A percentile compares a stretch with the other conserved stretches of the same genome.
phyloP scores from a whole-genome alignment of 2,329 filamentous ascomycete genomes.

The Ophiocordyceps camponoti-floridani region DNA sequence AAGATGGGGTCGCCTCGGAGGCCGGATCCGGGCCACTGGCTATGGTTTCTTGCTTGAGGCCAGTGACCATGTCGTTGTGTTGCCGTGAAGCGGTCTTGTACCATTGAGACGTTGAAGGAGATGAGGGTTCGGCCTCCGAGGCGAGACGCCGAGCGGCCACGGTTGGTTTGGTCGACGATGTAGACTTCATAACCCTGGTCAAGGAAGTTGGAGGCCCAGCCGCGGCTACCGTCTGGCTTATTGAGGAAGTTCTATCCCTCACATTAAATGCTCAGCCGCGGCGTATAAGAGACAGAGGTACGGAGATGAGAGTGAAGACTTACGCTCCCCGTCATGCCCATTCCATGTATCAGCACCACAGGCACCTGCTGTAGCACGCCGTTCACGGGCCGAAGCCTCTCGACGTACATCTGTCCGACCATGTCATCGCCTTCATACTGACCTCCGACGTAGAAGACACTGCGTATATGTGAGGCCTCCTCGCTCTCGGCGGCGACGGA shows the following conservation, averaged over 20 bases:
- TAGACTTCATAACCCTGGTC: constrained; percentile 26
- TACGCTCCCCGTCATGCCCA: constrained; percentile 21
- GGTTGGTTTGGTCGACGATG: constrained; percentile 25
- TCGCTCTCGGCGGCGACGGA: background rate
- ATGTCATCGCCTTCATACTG: constrained; percentile 12
- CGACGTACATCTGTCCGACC: constrained; percentile 33
- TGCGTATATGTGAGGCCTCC: constrained; percentile 4
- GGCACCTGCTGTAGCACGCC: constrained; percentile 11
- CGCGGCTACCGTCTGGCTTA: constrained; percentile 16
- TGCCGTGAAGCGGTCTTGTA: constrained; percentile 20
- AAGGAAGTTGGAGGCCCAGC: constrained; percentile 30
- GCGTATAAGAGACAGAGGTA: background rate
- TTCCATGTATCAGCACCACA: constrained; percentile 24
- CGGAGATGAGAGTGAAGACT: constrained; percentile 2
- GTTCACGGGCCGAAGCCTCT: constrained; percentile 20
- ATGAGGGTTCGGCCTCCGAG: constrained; percentile 1
- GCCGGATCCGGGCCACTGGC: constrained; percentile 24
- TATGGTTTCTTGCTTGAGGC: constrained; percentile 21
- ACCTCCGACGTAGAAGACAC: constrained; percentile 19
- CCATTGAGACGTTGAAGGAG: constrained; percentile 14
- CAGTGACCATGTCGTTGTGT: constrained; percentile 14
- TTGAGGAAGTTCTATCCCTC: constrained; percentile 18
- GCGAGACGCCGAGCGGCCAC: constrained; percentile 24
- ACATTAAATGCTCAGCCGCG: background rate
- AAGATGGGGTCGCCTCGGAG: constrained; percentile 20